phyloP scores from a whole-genome alignment of 2,329 filamentous ascomycete genomes.

The Lojkania enalia region DNA sequence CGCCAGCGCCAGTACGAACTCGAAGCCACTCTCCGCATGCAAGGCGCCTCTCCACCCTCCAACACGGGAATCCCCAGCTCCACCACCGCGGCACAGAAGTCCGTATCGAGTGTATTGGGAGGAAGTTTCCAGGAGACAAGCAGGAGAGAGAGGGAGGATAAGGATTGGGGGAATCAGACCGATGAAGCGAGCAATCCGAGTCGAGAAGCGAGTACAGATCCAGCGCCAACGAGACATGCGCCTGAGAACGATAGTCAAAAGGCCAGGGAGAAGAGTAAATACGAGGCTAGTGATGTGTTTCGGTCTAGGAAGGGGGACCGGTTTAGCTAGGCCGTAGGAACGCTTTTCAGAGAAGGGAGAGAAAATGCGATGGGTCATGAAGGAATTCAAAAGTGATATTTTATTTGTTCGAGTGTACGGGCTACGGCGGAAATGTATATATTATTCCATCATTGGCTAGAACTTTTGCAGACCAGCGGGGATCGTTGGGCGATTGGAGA shows the following conservation, averaged over 20 bases:
- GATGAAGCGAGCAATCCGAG: conserved; percentile 60
- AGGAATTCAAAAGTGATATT: background rate
- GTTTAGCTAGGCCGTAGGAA: conserved; percentile 55
- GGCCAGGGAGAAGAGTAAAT: conserved; percentile 81
- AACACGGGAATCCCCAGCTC: background rate
- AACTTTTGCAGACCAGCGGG: too few species aligned
- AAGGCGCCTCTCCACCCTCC: conserved; percentile 5
- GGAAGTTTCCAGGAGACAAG: background rate
- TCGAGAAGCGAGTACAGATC: conserved; percentile 73
- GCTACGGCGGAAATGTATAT: too few species aligned
- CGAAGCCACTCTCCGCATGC: conserved; percentile 22
- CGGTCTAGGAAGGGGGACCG: conserved; percentile 81
- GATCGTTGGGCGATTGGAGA: conserved; percentile 1
- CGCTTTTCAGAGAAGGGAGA: too few species aligned
- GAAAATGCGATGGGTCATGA: too few species aligned
- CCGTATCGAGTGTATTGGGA: background rate
- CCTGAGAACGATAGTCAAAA: conserved; percentile 70
- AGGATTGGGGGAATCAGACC: conserved; percentile 3
- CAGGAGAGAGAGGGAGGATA: conserved; percentile 6
- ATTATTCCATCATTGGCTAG: too few species aligned
- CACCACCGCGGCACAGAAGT: background rate
- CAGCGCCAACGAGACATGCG: conserved; percentile 82
- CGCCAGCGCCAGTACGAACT: conserved; percentile 36
- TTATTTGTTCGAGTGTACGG: background rate
- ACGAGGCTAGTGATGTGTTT: conserved; percentile 78